These are phyloP conservation scores for Paraconiothyrium sp. DNA, from an alignment of 2,329 filamentous ascomycete species.

Conservation along the genomic window DNA sequence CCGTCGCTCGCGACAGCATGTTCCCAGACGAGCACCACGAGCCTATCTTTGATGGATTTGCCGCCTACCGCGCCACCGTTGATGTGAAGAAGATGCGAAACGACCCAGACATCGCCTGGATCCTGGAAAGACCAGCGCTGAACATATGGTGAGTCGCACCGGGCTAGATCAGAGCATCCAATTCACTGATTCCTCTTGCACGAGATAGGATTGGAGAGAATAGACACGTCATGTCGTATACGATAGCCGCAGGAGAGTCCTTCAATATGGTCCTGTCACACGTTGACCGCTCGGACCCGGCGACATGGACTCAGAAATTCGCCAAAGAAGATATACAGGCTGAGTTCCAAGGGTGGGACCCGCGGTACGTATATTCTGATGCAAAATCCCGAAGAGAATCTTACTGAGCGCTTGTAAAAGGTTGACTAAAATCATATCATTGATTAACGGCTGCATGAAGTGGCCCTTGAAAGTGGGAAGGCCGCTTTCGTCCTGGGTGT, in stretches of 20 bases:
- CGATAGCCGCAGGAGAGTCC: slow-evolving; percentile 61
- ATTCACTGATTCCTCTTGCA: background rate
- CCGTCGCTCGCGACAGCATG: background rate
- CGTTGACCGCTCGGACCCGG: slow-evolving; percentile 66
- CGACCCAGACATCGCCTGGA: slow-evolving; percentile 29
- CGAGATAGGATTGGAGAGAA: slow-evolving; percentile 51
- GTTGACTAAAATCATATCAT: slow-evolving; percentile 41
- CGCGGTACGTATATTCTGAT: slow-evolving; percentile 48
- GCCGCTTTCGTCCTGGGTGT: slow-evolving; percentile 26
- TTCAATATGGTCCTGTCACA: slow-evolving; percentile 72
- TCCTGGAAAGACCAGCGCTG: slow-evolving; percentile 26
- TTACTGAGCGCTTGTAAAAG: slow-evolving; percentile 24
- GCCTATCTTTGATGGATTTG: slow-evolving; percentile 66
- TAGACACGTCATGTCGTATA: slow-evolving; percentile 59
- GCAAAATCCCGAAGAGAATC: too few species aligned
- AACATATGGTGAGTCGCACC: slow-evolving; percentile 15
- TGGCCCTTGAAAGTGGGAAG: slow-evolving; percentile 34
- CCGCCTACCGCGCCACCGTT: slow-evolving; percentile 68
- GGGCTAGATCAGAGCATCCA: too few species aligned
- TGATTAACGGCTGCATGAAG: slow-evolving; percentile 32
- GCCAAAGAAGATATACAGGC: slow-evolving; percentile 67
- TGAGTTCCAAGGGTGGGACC: slow-evolving; percentile 71
- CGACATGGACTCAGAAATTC: slow-evolving; percentile 61
- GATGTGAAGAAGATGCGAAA: slow-evolving; percentile 56
- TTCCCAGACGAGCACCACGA: slow-evolving; percentile 28